A percentile compares a stretch with the other conserved stretches of the same genome.
These are phyloP conservation scores for Pythium apleroticum DNA, from an alignment of 352 stramenopile species.

Conservation along the genomic window DNA sequence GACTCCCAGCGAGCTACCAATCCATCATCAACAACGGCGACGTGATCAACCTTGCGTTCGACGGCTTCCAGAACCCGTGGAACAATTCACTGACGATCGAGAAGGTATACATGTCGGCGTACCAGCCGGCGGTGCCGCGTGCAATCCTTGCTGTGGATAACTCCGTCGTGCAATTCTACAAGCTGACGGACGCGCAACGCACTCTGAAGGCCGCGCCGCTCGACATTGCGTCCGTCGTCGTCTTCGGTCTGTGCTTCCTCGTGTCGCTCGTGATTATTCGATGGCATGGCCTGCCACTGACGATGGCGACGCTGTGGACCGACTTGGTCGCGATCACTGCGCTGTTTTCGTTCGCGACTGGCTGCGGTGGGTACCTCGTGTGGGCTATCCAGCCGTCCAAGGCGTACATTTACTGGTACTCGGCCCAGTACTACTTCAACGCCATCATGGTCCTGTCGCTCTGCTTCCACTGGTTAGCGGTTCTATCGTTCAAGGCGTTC, in stretches of 20 bases:
- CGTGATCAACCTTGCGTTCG: constrained; percentile 57
- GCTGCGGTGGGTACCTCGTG: constrained; percentile 73
- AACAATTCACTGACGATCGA: constrained; percentile 64
- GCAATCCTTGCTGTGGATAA: constrained; percentile 62
- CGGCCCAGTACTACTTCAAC: constrained; percentile 88
- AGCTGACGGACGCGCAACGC: constrained; percentile 39
- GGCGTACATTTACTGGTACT: constrained; percentile 83
- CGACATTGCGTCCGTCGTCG: constrained; percentile 66
- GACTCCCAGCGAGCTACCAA: constrained; percentile 56
- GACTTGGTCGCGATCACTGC: constrained; percentile 83
- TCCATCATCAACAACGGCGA: constrained; percentile 79
- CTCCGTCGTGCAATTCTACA: constrained; percentile 30
- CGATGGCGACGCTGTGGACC: constrained; percentile 81
- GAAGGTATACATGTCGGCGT: constrained; percentile 71
- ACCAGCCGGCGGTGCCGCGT: constrained; percentile 30
- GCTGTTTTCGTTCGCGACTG: constrained; percentile 82
- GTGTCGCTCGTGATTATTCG: constrained; percentile 83
- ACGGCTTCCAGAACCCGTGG: constrained; percentile 58
- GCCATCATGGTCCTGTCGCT: constrained; percentile 85
- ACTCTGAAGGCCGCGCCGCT: constrained; percentile 56
- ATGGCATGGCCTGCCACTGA: constrained; percentile 82
- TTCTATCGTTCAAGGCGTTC: constrained; percentile 85
- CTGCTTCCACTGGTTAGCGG: constrained; percentile 84
- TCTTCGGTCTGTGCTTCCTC: constrained; percentile 80
- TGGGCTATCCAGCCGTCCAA: constrained; percentile 85